These are phyloP conservation scores for Mucor lusitanicus DNA, from an alignment of 371 early-diverging fungal genomes.

Conservation along the genomic window DNA sequence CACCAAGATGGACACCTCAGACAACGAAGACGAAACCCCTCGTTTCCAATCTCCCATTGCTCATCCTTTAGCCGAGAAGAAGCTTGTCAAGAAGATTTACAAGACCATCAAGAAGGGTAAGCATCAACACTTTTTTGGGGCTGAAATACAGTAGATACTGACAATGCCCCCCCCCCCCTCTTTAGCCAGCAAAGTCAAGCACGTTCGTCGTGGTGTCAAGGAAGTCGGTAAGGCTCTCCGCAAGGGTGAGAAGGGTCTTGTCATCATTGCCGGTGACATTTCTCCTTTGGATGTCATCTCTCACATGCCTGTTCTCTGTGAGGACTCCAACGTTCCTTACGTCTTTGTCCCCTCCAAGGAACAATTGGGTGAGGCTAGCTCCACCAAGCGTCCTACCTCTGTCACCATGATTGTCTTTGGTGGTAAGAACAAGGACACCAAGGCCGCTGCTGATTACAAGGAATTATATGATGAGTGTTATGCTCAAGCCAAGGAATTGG, in stretches of 20 bases:
- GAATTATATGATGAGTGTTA: constrained; percentile 80
- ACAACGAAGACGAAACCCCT: constrained; percentile 30
- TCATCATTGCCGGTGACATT: constrained; percentile 95
- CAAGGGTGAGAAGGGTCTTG: constrained; percentile 94
- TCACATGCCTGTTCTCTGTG: constrained; percentile 97
- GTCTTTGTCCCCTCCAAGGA: constrained; percentile 94
- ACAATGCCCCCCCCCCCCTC: no score
- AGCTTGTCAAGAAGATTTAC: constrained; percentile 88
- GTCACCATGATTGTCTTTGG: constrained; percentile 87
- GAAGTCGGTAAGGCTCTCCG: constrained; percentile 96
- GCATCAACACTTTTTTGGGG: neutral
- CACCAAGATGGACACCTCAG: constrained; percentile 27
- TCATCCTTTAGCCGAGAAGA: constrained; percentile 90
- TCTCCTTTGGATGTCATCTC: constrained; percentile 97
- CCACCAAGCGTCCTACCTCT: constrained; percentile 95
- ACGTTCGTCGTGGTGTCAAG: constrained; percentile 94
- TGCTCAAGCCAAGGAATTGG: constrained; percentile 68
- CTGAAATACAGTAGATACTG: neutral
- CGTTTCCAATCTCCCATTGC: constrained; percentile 81
- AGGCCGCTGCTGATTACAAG: constrained; percentile 79
- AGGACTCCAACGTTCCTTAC: constrained; percentile 94
- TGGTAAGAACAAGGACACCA: constrained; percentile 71
- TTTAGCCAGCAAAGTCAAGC: constrained; percentile 88
- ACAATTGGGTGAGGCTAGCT: constrained; percentile 88
- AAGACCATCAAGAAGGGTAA: constrained; percentile 93